Evolutionary conservation across 2,329 filamentous ascomycete species (phyloP), one percentile per base, ranked within the genome.

Genomic region (Aspergillus nomiae): DNA sequence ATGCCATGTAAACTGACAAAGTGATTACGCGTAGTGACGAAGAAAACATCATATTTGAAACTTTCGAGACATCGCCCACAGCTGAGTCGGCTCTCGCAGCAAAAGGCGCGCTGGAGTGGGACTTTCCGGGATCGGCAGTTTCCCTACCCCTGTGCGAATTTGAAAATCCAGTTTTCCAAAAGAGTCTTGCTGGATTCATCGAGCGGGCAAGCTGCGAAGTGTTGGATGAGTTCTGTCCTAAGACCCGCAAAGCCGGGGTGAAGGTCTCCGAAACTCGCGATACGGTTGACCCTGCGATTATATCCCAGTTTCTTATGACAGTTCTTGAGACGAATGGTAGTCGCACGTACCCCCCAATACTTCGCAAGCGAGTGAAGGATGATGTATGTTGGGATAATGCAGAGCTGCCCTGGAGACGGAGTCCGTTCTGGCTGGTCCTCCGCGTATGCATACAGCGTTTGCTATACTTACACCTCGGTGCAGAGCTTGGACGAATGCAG

Each of bases 291-390:
- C 89, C 89, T 0, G 78, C 82, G 0, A 73, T 91, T 1, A 82
- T 92, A 2, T 85, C 82, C 0, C 81, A 86, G 10, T 79, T 90
- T 63, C 78, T 91, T 10, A 85, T 90, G 76, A 82, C 86, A 0
- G 71, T 91, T 0, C 73, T 92, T 0, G 84, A 87, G 67, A 84
- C 81, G 0, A 78, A 84, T 8, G 89, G 89, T 0, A 61, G 69
- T 0, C 67, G 76, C 0, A 62, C 77, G 0, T 59, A 73, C 1
- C 74, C 82, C 0, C 65, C 75, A 0, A 26, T 78, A 0, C 70
- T 90, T 1, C 77, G 78, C 0, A 92, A 92, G 70, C 79, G 83
- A 2, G 82, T 90, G 0, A 81, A 86, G 0, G 89, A 91, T 56
- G 87, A 90, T 19, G 83, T 90, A 0, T 81, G 80, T 14, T 83